Evolutionary conservation across 164 flowering plant species (phyloP), one percentile per base, ranked within the genome.

Genomic region (Protea cynaroides): DNA sequence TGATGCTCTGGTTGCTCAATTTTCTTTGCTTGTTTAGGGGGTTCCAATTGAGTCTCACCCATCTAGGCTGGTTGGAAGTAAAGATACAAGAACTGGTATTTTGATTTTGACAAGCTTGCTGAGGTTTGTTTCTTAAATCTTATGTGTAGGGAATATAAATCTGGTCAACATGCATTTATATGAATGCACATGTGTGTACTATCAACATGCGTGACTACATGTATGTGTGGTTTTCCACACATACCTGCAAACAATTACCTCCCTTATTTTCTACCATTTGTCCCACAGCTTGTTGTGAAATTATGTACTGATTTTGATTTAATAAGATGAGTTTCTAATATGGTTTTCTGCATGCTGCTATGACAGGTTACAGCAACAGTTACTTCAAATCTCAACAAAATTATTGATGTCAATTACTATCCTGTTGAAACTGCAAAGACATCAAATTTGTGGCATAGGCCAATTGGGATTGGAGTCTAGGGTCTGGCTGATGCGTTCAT

Each of bases 401-500:
- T 88, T 38, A 88, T 88, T 70, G 92, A 86, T 80, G 79, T 82
- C 13, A 88, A 88, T 65, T 82, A 79, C 70, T 88, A 86, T 62
- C 92, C 96, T 8, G 92, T 86, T 71, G 92, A 86, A 64, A 84
- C 83, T 79, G 92, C 92, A 43, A 81, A 51, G 70, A 80, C 74
- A 60, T 86, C 90, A 51, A 88, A 88, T 74, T 18, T 49, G 52
- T 4, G 85, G 2, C 87, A 89, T 63, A 79, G 96, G 59, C 90
- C 96, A 11, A 84, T 86, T 72, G 96, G 92, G 52, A 82, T 89
- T 76, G 96, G 96, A 57, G 86, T 89, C 58, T 92, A 89, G 63
- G 96, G 96, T 51, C 90, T 86, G 73, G 96, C 96, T 38, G 92
- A 89, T 66, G 70, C 88, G 9, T 89, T 89, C 77, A 86, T 88